Evolutionary conservation across 345 rosid genomes (phyloP), one percentile per base, ranked within the genome.

Genomic region (Pseudoturritis turrita): DNA sequence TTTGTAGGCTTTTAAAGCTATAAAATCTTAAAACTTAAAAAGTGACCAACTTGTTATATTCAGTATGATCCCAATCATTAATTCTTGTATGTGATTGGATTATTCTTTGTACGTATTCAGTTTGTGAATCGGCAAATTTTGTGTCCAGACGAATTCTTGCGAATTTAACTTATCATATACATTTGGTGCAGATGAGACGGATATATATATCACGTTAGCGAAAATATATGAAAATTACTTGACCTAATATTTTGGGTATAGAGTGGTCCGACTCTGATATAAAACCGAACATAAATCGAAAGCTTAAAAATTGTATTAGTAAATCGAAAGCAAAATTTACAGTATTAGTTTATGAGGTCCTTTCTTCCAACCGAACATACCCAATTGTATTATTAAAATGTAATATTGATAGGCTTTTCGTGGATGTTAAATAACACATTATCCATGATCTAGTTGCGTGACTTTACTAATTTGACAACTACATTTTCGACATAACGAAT

Each of bases 361-460:
- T 25, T 61, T 25, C 36, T 61, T 25, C 10, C 9, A 41, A 2
- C 8, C 18, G 51, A 45, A 9, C 18, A 41, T 7, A 17, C 21
- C 49, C 46, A 29, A 0, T 65, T 50, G 70, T 49, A 15, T 14
- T 49, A 23, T 18, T 17, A 12, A 41, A 41, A 52, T 1, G 13
- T 26, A 33, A n/a, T 26, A 7, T 8, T 52, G 14, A 28, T 8
- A 43, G 53, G n/a, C 63, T 29, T 54, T 43, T 29, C 44, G 36
- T 44, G 29, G n/a, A 19, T 54, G 28, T 52, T 25, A 52, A 26
- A 33, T 7, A 28, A 35, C 33, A 55, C 3, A 21, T 47, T 13
- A 68, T 61, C 40, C 61, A 61, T 61, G 29, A 19, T 21, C 28
- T 62, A 71, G 55, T 41, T 71, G 68, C 66, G 41, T 18, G 37